phyloP scores from a whole-genome alignment of 73 alveolate genomes.

The Tetrahymena thermophila region DNA sequence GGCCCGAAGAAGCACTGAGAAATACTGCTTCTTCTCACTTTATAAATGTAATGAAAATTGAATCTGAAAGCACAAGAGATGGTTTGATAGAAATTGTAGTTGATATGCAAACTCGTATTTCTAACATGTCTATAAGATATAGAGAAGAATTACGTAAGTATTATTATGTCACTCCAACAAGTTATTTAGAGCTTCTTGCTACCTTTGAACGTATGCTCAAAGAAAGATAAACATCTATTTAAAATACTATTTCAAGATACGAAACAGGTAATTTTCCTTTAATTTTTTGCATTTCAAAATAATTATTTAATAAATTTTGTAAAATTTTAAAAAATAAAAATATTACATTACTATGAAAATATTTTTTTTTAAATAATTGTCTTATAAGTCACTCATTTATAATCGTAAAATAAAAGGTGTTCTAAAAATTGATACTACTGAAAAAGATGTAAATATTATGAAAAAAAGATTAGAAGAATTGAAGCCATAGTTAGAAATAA shows the following conservation, averaged over 20 bases:
- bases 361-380: too few relatives aligned
- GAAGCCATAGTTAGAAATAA: slow-evolving; percentile 74
- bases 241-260: not conserved
- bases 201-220: slow-evolving; percentile 80
- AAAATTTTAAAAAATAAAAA: too few relatives aligned
- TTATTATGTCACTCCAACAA: slow-evolving; percentile 97
- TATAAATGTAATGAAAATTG: not conserved
- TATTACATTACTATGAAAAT: too few relatives aligned
- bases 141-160: slow-evolving; percentile 87
- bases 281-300: not conserved
- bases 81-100: slow-evolving; percentile 92
- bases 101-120: slow-evolving; percentile 95
- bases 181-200: slow-evolving; percentile 91
- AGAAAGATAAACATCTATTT: slow-evolving; percentile 13
- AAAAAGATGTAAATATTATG: slow-evolving; percentile 70
- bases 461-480: slow-evolving; percentile 72
- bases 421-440: slow-evolving; percentile 76
- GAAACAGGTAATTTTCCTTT: not conserved
- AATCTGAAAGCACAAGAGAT: slow-evolving; percentile 41
- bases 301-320: slow-evolving; percentile 12
- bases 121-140: slow-evolving; percentile 71
- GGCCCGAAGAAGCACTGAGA: slow-evolving; percentile 66
- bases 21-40: slow-evolving; percentile 36
- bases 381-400: too few relatives aligned
- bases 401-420: slow-evolving; percentile 79